A percentile compares a stretch with the other conserved stretches of the same genome.
Evolutionary conservation across 352 stramenopile genomes (phyloP).

Genomic region (Phytophthora capsici): DNA sequence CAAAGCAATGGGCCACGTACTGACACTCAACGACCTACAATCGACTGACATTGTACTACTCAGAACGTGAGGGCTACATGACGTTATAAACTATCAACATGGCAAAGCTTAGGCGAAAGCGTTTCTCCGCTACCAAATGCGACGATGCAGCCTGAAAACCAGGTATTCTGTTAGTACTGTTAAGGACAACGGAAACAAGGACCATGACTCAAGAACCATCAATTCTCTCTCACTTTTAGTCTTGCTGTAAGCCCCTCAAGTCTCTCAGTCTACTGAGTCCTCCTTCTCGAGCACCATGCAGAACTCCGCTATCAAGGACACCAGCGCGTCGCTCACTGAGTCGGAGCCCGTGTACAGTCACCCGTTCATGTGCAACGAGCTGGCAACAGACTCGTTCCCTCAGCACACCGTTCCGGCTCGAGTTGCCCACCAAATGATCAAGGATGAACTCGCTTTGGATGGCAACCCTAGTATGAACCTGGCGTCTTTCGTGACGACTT

Average conservation of each 20-base stretch:
- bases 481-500: background rate
- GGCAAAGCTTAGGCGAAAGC: background rate
- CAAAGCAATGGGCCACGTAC: no score
- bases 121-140: background rate
- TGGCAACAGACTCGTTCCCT: background rate
- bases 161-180: background rate
- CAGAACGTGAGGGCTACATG: background rate
- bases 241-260: background rate
- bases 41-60: background rate
- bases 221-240: background rate
- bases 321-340: background rate
- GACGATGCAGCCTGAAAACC: background rate
- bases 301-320: background rate
- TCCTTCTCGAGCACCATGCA: background rate
- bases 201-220: background rate
- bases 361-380: background rate
- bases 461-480: background rate
- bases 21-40: no score
- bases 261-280: background rate
- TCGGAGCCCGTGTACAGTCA: background rate
- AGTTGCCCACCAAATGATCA: background rate
- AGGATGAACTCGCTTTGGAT: background rate
- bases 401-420: background rate
- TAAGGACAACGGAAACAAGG: background rate
- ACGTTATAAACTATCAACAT: background rate